phyloP scores from a whole-genome alignment of 208 protist genomes.

The Kentomonas sorsogonicus region DNA sequence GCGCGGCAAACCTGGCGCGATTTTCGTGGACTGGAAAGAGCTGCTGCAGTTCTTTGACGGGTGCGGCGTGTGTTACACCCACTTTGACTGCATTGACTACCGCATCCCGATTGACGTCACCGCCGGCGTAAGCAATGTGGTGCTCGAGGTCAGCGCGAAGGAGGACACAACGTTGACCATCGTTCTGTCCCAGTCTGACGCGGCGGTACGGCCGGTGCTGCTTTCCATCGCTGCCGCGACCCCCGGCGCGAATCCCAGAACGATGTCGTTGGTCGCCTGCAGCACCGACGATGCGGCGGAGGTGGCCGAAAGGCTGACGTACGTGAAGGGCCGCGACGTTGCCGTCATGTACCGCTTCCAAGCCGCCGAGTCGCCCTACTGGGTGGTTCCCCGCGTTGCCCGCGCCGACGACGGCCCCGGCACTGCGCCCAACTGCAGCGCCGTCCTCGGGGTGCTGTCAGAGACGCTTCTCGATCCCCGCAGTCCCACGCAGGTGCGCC shows the following conservation, averaged over 20 bases:
- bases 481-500: constrained; percentile 32
- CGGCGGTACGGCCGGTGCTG: constrained; percentile 37
- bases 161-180: constrained; percentile 32
- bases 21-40: constrained; percentile 50
- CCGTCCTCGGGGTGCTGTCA: constrained; percentile 40
- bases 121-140: constrained; percentile 23
- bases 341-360: constrained; percentile 44
- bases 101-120: constrained; percentile 46
- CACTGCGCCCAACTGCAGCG: constrained; percentile 2
- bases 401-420: constrained; percentile 11
- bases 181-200: constrained; percentile 48
- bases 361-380: constrained; percentile 44
- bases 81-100: constrained; percentile 40
- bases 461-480: constrained; percentile 27
- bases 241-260: constrained; percentile 13
- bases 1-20: constrained; percentile 30
- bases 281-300: constrained; percentile 30
- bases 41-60: constrained; percentile 46
- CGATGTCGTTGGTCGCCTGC: constrained; percentile 23
- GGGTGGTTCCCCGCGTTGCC: constrained; percentile 26
- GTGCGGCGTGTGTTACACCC: constrained; percentile 40
- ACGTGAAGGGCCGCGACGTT: constrained; percentile 43
- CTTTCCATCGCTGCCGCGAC: constrained; percentile 30
- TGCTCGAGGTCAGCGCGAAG: constrained; percentile 36
- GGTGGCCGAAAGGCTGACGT: constrained; percentile 30